Conservation (phyloP, 2,329 filamentous ascomycete genomes). For the Apiospora hydei region DNA sequence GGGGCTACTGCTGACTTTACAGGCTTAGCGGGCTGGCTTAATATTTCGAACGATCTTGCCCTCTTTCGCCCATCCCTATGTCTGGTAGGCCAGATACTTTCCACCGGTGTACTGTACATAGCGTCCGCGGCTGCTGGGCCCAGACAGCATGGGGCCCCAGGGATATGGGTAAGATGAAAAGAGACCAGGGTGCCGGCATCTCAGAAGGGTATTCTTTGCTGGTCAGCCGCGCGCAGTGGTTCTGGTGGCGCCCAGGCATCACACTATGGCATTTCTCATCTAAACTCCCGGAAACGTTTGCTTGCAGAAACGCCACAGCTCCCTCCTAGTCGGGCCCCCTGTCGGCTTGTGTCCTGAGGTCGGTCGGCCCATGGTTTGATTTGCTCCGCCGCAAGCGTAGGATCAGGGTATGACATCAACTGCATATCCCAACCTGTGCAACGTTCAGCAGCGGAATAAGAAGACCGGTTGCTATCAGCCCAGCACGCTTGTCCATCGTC, state of each 20-base stretch:
- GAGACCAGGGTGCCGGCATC: conserved; percentile 11
- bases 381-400: conserved; percentile 14
- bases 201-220: not conserved
- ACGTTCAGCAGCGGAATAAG: not conserved
- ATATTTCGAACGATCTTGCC: not conserved
- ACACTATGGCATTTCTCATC: conserved; percentile 9
- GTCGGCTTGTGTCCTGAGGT: not conserved
- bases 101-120: not conserved
- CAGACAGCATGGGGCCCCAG: not conserved
- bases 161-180: conserved; percentile 2
- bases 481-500: not conserved
- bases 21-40: not conserved
- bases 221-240: conserved; percentile 2
- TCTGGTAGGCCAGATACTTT: not conserved
- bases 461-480: not conserved
- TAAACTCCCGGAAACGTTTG: conserved; percentile 8
- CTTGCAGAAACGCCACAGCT: conserved; percentile 9
- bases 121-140: conserved; percentile 6
- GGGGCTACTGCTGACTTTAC: not conserved
- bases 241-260: not conserved
- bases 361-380: not conserved
- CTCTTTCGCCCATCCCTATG: not conserved
- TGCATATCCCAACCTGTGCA: not conserved
- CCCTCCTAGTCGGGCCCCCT: not conserved
- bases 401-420: conserved; percentile 19